Conservation (phyloP, 306 rosid genomes). For the Geum urbanum region DNA sequence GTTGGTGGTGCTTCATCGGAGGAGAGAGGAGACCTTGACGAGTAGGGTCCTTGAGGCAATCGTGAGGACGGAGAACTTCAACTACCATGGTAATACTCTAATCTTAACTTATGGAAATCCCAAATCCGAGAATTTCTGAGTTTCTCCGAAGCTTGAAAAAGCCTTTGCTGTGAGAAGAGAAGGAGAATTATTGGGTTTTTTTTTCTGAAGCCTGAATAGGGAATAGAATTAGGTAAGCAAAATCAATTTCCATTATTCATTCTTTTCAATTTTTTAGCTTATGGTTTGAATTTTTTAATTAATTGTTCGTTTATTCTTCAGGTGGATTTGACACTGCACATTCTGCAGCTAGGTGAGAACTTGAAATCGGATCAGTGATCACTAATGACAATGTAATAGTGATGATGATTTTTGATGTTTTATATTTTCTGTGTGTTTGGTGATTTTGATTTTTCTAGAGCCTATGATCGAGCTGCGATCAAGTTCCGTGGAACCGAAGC, state of each 20-base stretch:
- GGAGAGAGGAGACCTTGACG: no score
- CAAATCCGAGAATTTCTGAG: no score
- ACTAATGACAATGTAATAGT: background rate
- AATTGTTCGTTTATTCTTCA: slow-evolving; percentile 18
- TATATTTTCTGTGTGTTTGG: slow-evolving; percentile 2
- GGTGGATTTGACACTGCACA: slow-evolving; percentile 95
- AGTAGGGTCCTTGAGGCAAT: no score
- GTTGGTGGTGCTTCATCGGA: no score
- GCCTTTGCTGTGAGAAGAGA: no score
- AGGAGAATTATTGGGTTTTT: no score
- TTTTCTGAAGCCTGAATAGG: no score
- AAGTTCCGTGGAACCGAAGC: slow-evolving; percentile 87
- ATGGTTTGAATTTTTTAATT: background rate
- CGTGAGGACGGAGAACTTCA: no score
- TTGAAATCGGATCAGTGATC: background rate
- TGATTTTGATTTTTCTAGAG: slow-evolving; percentile 36
- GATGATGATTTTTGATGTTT: background rate
- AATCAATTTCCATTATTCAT: slow-evolving; percentile 5
- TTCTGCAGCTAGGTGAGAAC: slow-evolving; percentile 75
- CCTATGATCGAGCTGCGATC: slow-evolving; percentile 95
- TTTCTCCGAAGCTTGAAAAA: no score
- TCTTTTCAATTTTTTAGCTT: background rate
- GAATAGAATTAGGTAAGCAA: slow-evolving; percentile 48
- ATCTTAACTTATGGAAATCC: no score
- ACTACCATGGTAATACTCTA: no score